Conservation (phyloP, 352 stramenopile species). For the Lagenidium giganteum region DNA sequence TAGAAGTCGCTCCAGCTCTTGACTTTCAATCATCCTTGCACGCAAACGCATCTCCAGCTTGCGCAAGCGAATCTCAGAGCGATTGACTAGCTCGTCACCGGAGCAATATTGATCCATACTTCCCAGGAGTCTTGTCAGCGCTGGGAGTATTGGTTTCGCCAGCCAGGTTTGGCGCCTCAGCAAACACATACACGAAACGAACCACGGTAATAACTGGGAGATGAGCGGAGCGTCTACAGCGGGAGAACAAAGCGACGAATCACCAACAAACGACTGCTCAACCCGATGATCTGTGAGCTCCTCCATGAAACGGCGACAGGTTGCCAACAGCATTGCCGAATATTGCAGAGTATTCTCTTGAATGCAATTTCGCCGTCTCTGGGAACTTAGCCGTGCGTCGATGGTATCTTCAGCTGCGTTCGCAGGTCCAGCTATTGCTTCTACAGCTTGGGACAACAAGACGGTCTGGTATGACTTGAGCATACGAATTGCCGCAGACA, state of each 20-base stretch:
- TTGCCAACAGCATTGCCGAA: too few relatives aligned
- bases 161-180: conserved; percentile 78
- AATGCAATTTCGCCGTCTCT: too few relatives aligned
- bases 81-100: conserved; percentile 50
- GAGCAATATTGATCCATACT: conserved; percentile 73
- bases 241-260: too few relatives aligned
- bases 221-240: conserved; percentile 36
- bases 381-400: too few relatives aligned
- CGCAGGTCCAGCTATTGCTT: too few relatives aligned
- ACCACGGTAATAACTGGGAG: conserved; percentile 67
- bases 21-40: conserved; percentile 49
- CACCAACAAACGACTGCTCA: conserved; percentile 45
- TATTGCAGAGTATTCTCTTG: too few relatives aligned
- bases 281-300: too few relatives aligned
- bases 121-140: conserved; percentile 55
- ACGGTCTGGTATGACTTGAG: too few relatives aligned
- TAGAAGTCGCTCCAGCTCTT: conserved; percentile 57
- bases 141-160: conserved; percentile 58
- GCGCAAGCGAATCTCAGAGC: conserved; percentile 56
- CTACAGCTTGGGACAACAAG: too few relatives aligned
- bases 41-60: conserved; percentile 57
- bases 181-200: conserved; percentile 75
- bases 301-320: too few relatives aligned
- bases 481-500: too few relatives aligned
- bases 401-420: too few relatives aligned